These are phyloP conservation scores for Turritis glabra DNA, from an alignment of 345 rosid genomes.

Conservation along the genomic window DNA sequence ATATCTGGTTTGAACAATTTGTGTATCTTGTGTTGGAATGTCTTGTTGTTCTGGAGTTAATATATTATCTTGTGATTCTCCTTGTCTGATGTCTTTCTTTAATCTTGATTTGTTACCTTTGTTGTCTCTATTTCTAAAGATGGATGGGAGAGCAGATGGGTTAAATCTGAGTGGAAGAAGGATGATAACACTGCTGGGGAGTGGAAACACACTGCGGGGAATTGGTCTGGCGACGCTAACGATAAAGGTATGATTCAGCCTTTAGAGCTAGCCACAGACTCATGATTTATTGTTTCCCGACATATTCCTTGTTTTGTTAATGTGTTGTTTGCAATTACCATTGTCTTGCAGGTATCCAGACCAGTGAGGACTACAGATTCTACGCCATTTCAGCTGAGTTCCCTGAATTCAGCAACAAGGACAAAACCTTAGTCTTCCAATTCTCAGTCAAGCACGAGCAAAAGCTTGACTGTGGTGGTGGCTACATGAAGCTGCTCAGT, in stretches of 20 bases:
- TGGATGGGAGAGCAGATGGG: slow-evolving; percentile 98
- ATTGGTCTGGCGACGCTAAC: slow-evolving; percentile 84
- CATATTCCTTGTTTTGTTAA: not conserved
- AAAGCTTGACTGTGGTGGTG: slow-evolving; percentile 99
- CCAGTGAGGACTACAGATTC: slow-evolving; percentile 96
- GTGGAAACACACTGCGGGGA: slow-evolving; percentile 93
- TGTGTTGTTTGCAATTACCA: not conserved
- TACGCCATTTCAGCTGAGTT: slow-evolving; percentile 96
- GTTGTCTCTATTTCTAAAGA: slow-evolving; percentile 41
- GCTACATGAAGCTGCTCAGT: slow-evolving; percentile 96
- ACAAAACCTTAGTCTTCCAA: slow-evolving; percentile 86
- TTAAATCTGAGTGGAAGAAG: slow-evolving; percentile 87
- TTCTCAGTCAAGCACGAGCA: slow-evolving; percentile 99
- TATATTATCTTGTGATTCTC: not conserved
- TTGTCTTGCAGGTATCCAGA: slow-evolving; percentile 73
- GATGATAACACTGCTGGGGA: slow-evolving; percentile 86
- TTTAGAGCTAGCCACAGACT: slow-evolving; percentile 2
- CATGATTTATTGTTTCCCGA: not conserved
- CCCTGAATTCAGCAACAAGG: slow-evolving; percentile 94
- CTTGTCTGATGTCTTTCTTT: not conserved
- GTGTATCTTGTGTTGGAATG: not conserved
- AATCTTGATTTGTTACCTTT: not conserved
- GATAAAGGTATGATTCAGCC: slow-evolving; percentile 66
- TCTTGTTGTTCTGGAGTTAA: not conserved
- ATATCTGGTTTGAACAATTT: not conserved